Evolutionary conservation across 2,329 filamentous ascomycete species (phyloP).

Genomic region (Spiromastix sp.): DNA sequence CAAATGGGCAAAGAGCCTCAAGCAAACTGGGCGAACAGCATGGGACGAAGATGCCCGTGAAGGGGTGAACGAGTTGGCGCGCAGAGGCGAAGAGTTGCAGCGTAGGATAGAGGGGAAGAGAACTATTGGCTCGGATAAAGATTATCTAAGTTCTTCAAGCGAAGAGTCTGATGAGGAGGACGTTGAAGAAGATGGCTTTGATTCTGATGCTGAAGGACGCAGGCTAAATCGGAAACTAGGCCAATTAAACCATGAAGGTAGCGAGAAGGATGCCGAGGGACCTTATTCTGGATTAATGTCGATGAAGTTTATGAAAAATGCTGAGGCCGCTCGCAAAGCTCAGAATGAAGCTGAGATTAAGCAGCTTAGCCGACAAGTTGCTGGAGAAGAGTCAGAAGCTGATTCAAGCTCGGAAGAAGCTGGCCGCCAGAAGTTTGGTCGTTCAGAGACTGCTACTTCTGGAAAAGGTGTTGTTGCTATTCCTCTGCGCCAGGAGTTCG

Average conservation of each 20-base stretch:
- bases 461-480: slow-evolving; percentile 18
- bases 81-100: slow-evolving; percentile 70
- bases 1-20: slow-evolving; percentile 83
- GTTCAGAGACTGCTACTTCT: slow-evolving; percentile 21
- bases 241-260: slow-evolving; percentile 35
- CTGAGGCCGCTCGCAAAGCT: slow-evolving; percentile 66
- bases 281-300: slow-evolving; percentile 60
- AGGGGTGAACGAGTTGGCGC: slow-evolving; percentile 69
- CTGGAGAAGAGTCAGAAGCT: slow-evolving; percentile 44
- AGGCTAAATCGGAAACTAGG: slow-evolving; percentile 32
- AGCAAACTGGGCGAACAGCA: slow-evolving; percentile 64
- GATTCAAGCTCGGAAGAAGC: slow-evolving; percentile 45
- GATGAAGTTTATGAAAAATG: slow-evolving; percentile 92
- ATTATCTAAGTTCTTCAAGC: slow-evolving; percentile 37
- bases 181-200: slow-evolving; percentile 44
- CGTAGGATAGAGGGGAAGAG: slow-evolving; percentile 66
- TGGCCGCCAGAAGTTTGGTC: slow-evolving; percentile 48
- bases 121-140: slow-evolving; percentile 51
- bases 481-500: slow-evolving; percentile 45
- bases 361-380: slow-evolving; percentile 60
- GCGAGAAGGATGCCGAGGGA: slow-evolving; percentile 25
- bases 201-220: slow-evolving; percentile 25
- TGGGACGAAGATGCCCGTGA: slow-evolving; percentile 83
- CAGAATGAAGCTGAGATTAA: slow-evolving; percentile 68
- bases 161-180: slow-evolving; percentile 55